Evolutionary conservation across 305 asterid genomes (phyloP).

Genomic region (Rubia tinctorum): DNA sequence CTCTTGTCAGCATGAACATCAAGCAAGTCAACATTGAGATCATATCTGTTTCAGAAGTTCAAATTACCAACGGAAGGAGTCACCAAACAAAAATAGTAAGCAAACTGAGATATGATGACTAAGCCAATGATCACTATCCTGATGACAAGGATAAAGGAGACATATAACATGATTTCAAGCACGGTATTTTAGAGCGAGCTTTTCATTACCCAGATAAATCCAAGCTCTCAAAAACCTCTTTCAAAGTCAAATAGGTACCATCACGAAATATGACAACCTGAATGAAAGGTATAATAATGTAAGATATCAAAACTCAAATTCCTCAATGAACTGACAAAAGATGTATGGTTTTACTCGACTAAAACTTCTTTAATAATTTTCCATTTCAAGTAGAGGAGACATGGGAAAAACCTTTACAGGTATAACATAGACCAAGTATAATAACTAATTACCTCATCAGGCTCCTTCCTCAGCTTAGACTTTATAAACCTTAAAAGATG

Average conservation of each 20-base stretch:
- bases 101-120: constrained; percentile 2
- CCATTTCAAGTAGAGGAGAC: neutral
- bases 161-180: constrained; percentile 15
- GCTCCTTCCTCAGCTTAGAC: constrained; percentile 96
- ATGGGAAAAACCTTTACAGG: neutral
- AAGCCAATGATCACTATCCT: constrained; percentile 10
- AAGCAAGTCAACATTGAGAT: constrained; percentile 91
- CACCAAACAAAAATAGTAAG: constrained; percentile 5
- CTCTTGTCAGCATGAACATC: constrained; percentile 99
- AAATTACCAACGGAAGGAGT: constrained; percentile 2
- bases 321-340: neutral
- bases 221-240: constrained; percentile 98
- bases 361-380: neutral
- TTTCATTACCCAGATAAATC: constrained; percentile 83
- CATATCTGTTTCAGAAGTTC: constrained; percentile 51
- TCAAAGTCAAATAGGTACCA: constrained; percentile 93
- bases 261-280: constrained; percentile 95
- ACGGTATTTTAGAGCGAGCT: constrained; percentile 15
- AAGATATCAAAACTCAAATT: neutral
- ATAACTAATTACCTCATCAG: constrained; percentile 69
- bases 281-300: constrained; percentile 18
- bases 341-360: neutral
- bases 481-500: constrained; percentile 93
- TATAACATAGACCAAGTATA: constrained; percentile 9
- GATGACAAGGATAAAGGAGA: constrained; percentile 15